A percentile compares a stretch with the other conserved stretches of the same genome.
These are phyloP conservation scores for Aschersonia sp. DNA, from an alignment of 2,329 filamentous ascomycete genomes.

Conservation along the genomic window DNA sequence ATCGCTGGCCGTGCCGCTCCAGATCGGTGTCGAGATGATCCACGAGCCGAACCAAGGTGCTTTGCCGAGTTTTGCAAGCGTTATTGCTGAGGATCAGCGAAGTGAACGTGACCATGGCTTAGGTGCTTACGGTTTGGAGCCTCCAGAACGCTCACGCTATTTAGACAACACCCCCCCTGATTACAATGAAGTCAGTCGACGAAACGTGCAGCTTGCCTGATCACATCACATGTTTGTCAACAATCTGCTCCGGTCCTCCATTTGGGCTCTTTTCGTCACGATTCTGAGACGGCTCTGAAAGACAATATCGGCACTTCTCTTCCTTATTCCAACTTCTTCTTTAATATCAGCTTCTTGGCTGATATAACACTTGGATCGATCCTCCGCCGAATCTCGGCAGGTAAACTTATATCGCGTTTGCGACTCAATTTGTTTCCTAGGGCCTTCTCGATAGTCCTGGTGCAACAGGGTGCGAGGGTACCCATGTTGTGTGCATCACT, in stretches of 20 bases:
- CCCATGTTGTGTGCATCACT: too few relatives aligned
- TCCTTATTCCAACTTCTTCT: too few relatives aligned
- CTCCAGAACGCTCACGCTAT: slow-evolving; percentile 17
- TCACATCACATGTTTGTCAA: not conserved
- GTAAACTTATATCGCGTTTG: too few relatives aligned
- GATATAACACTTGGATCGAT: too few relatives aligned
- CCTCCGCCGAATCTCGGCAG: too few relatives aligned
- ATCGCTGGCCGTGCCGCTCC: slow-evolving; percentile 32
- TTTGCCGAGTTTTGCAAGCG: slow-evolving; percentile 35
- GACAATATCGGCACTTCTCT: too few relatives aligned
- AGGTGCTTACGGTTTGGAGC: slow-evolving; percentile 22
- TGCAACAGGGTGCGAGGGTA: too few relatives aligned
- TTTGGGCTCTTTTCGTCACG: not conserved
- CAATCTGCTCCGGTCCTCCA: not conserved
- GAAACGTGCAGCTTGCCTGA: slow-evolving; percentile 7
- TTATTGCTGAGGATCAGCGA: slow-evolving; percentile 24
- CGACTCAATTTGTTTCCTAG: too few relatives aligned
- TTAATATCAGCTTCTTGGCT: too few relatives aligned
- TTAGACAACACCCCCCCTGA: slow-evolving; percentile 21
- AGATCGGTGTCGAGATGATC: slow-evolving; percentile 30
- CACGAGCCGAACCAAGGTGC: slow-evolving; percentile 17
- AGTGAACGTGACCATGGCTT: slow-evolving; percentile 29
- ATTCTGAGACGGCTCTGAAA: not conserved
- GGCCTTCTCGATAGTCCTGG: too few relatives aligned
- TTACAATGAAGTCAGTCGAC: slow-evolving; percentile 19